Evolutionary conservation across 768 basidiomycete genomes (phyloP), one percentile per base, ranked within the genome.

Genomic region (Kwoniella dejecticola): DNA sequence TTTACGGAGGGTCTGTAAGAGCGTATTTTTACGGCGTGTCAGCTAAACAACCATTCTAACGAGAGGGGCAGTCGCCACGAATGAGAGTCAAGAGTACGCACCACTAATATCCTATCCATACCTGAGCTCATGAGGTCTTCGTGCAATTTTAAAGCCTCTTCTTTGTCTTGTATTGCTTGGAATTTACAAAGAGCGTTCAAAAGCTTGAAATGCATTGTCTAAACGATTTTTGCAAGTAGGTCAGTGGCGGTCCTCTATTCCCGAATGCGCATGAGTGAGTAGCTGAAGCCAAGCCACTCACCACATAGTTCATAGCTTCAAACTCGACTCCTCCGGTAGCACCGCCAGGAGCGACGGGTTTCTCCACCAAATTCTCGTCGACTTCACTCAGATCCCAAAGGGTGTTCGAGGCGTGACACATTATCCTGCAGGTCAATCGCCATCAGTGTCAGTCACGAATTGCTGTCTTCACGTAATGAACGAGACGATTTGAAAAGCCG

Each of bases 321-420:
- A 88, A 94, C 74, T 99, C 96, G 12, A 99, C 96, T 4, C 96
- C 96, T 5, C 95, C 96, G 0, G 96, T 97, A 87, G 98, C 97
- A 15, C 96, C 95, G 4, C 93, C 91, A 2, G 96, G 96, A 12
- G 96, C 95, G 0, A 73, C 70, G 12, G 78, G 77, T 72, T 87
- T 89, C 79, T 96, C 94, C 3, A 91, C 91, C 62, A 85, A 85
- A 1, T 81, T 84, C 74, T 91, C 88, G 74, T 97, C 91, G 1
- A 90, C 88, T 68, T 95, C 89, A 7, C 83, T 78, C 19, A 96
- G 80, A 19, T 87, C 82, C 95, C 95, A 97, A 52, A 98, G 87
- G 0, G 87, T 86, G 69, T 98, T 99, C 75, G 88, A 88, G 2
- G 89, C 89, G 75, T 99, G 96, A 76, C 95, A 97, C 80, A 98